Conservation (phyloP, 2,329 filamentous ascomycete species). For the Xylariaceae sp. region DNA sequence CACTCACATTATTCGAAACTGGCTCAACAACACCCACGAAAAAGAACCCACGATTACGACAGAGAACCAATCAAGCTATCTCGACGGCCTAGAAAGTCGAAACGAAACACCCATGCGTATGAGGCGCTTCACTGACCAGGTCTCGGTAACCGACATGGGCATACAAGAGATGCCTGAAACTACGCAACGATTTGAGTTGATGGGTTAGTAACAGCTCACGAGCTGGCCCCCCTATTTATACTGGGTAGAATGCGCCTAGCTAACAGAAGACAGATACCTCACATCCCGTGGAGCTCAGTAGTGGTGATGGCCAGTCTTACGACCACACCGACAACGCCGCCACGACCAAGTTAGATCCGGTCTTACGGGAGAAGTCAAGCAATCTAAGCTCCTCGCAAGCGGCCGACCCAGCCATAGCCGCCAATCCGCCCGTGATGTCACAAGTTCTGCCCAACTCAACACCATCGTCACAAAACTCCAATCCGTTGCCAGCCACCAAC, state of each 20-base stretch:
- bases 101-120: slow-evolving; percentile 21
- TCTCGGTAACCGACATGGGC: slow-evolving; percentile 2
- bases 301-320: slow-evolving; percentile 23
- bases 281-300: slow-evolving; percentile 5
- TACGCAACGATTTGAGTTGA: slow-evolving; percentile 1
- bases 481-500: not conserved
- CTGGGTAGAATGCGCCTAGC: not conserved
- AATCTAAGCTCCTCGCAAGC: slow-evolving; percentile 23
- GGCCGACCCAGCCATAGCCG: not conserved
- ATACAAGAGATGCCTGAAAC: slow-evolving; percentile 24
- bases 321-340: slow-evolving; percentile 28
- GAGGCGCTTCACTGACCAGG: not conserved
- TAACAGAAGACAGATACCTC: slow-evolving; percentile 10
- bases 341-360: slow-evolving; percentile 24
- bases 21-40: slow-evolving; percentile 42
- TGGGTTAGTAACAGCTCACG: slow-evolving; percentile 9
- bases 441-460: slow-evolving; percentile 25
- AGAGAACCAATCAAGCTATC: slow-evolving; percentile 36
- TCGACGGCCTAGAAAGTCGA: slow-evolving; percentile 37
- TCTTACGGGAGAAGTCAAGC: slow-evolving; percentile 32
- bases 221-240: not conserved
- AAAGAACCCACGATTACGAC: slow-evolving; percentile 45
- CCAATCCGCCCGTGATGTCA: not conserved
- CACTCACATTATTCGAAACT: slow-evolving; percentile 44
- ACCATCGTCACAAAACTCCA: slow-evolving; percentile 20